Evolutionary conservation across 78 protist genomes (phyloP).

Genomic region (Dictyostelium firmibasis): DNA sequence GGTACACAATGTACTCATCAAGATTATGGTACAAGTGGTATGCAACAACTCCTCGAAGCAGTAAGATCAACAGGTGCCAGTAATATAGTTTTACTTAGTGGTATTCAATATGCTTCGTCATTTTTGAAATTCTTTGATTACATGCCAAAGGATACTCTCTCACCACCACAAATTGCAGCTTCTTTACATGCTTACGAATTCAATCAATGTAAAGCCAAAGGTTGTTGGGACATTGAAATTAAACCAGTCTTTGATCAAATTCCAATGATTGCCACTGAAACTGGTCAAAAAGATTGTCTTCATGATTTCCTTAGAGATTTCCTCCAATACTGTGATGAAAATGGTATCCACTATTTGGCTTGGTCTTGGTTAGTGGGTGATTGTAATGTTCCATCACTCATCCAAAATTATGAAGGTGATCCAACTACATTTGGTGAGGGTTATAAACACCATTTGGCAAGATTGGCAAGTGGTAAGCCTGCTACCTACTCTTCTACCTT

Average conservation of each 20-base stretch:
- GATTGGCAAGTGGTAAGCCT: not conserved
- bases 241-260: conserved; percentile 17
- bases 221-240: conserved; percentile 64
- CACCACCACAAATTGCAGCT: conserved; percentile 27
- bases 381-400: conserved; percentile 35
- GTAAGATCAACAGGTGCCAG: conserved; percentile 27
- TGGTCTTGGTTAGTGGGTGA: conserved; percentile 63
- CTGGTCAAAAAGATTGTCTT: conserved; percentile 71
- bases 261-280: conserved; percentile 71
- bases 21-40: conserved; percentile 4
- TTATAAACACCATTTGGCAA: not conserved
- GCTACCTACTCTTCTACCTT: conserved; percentile 24
- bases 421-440: conserved; percentile 48
- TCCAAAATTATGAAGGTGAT: not conserved
- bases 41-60: conserved; percentile 50
- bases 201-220: conserved; percentile 37
- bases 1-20: conserved; percentile 13
- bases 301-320: conserved; percentile 48
- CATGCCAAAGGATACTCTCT: conserved; percentile 23
- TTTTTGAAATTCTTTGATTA: conserved; percentile 22
- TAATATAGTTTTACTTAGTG: conserved; percentile 30
- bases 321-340: conserved; percentile 27
- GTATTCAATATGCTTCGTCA: conserved; percentile 72
- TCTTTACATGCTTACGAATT: conserved; percentile 62
- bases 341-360: conserved; percentile 39